Percentiles rank a stretch among this genome's conserved stretches.
These are phyloP conservation scores for Vigna hirtella DNA, from an alignment of 306 rosid genomes.

Conservation along the genomic window DNA sequence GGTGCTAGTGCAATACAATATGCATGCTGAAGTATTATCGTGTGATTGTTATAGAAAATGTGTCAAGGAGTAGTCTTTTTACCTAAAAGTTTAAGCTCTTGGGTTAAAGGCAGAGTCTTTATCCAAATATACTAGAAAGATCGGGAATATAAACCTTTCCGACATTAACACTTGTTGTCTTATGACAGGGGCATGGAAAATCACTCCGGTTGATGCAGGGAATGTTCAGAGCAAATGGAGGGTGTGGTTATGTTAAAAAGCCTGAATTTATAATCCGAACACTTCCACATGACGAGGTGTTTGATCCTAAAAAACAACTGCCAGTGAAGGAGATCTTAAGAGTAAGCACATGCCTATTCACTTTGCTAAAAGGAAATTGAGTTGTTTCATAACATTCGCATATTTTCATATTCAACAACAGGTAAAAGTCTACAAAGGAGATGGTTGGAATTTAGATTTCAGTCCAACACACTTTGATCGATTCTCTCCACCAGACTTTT, in stretches of 20 bases:
- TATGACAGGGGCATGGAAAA: conserved; percentile 73
- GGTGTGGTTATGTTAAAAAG: conserved; percentile 83
- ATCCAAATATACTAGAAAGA: background rate
- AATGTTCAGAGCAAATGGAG: conserved; percentile 92
- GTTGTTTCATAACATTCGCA: conserved; percentile 26
- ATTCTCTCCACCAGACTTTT: conserved; percentile 92
- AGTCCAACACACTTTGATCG: conserved; percentile 46
- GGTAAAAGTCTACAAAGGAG: conserved; percentile 64
- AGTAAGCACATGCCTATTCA: conserved; percentile 50
- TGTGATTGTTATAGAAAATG: background rate
- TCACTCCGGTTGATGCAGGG: conserved; percentile 82
- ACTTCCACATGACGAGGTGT: conserved; percentile 57
- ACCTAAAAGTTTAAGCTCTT: conserved; percentile 2
- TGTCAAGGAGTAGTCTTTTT: background rate
- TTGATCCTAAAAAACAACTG: conserved; percentile 67
- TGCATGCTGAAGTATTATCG: background rate
- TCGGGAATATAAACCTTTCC: conserved; percentile 12
- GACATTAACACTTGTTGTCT: conserved; percentile 16
- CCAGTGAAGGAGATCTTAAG: conserved; percentile 62
- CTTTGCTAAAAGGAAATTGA: conserved; percentile 29
- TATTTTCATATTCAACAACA: conserved; percentile 44
- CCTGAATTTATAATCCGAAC: conserved; percentile 66
- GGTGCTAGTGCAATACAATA: background rate
- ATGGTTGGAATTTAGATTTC: conserved; percentile 45
- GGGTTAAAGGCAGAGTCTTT: background rate